Conservation (phyloP, 352 stramenopile species). For the Phytophthora multivora region DNA sequence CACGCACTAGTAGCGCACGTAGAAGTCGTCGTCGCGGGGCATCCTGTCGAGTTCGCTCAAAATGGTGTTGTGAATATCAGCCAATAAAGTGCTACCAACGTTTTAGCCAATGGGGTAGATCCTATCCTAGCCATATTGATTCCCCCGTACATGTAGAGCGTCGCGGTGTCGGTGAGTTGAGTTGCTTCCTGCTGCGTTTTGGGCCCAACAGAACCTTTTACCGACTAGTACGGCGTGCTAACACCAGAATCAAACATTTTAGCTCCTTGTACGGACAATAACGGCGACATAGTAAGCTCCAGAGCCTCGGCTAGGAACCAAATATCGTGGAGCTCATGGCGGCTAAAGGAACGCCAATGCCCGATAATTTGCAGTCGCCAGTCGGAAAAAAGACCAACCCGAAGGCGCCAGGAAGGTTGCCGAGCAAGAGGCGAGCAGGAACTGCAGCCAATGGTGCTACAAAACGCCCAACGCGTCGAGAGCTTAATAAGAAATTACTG, state of each 20-base stretch:
- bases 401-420: constrained; percentile 47
- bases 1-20: constrained; percentile 89
- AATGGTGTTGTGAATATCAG: constrained; percentile 21
- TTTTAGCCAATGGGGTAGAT: constrained; percentile 31
- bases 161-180: constrained; percentile 7
- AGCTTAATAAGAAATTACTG: constrained; percentile 75
- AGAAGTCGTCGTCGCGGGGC: constrained; percentile 81
- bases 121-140: constrained; percentile 6
- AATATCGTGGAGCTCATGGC: constrained; percentile 27
- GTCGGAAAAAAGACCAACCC: constrained; percentile 36
- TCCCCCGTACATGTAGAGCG: constrained; percentile 12
- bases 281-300: neutral
- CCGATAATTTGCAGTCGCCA: constrained; percentile 40
- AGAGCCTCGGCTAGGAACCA: neutral
- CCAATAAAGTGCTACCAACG: constrained; percentile 21
- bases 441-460: constrained; percentile 29
- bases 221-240: neutral
- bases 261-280: neutral
- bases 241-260: neutral
- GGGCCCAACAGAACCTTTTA: neutral
- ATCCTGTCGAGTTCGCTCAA: constrained; percentile 49
- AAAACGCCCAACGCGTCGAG: constrained; percentile 69
- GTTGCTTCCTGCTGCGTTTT: neutral
- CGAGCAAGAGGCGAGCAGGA: constrained; percentile 47
- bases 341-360: constrained; percentile 35